These are phyloP conservation scores for Colletotrichum ledebouriae DNA, from an alignment of 2,329 filamentous ascomycete genomes.

Conservation along the genomic window DNA sequence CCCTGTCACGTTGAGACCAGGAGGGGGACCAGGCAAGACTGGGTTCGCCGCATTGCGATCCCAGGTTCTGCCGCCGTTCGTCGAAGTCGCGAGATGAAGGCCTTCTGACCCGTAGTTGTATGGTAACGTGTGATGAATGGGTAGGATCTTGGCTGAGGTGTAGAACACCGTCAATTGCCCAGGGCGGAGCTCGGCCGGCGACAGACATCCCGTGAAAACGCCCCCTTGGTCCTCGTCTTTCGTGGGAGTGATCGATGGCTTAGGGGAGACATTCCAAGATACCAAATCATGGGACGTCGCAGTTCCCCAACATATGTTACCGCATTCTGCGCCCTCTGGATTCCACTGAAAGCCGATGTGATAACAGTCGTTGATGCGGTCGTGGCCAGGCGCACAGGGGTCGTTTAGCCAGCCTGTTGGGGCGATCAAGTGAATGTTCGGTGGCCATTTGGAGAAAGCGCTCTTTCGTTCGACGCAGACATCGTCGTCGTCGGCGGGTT, in stretches of 20 bases:
- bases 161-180: constrained; percentile 3
- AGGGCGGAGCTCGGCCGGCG: constrained; percentile 8
- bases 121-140: constrained; percentile 11
- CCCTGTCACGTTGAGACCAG: not conserved
- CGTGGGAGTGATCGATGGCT: not conserved
- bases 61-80: not conserved
- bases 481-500: not conserved
- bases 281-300: constrained; percentile 3
- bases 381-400: constrained; percentile 13
- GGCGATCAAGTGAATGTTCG: constrained; percentile 3
- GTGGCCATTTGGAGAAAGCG: not conserved
- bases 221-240: not conserved
- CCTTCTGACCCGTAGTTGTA: constrained; percentile 12
- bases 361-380: constrained; percentile 3
- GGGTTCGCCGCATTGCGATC: not conserved
- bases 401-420: constrained; percentile 8
- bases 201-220: constrained; percentile 11
- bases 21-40: constrained; percentile 8
- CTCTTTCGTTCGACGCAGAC: not conserved
- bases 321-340: constrained; percentile 5
- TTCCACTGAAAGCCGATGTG: constrained; percentile 6
- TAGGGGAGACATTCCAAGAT: not conserved
- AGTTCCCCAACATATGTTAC: constrained; percentile 7
- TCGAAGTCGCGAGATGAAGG: not conserved
- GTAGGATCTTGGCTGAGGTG: constrained; percentile 11